Base-by-base conservation (phyloP, 2,329 filamentous ascomycete genomes). In the Colletotrichum brevisporum region DNA sequence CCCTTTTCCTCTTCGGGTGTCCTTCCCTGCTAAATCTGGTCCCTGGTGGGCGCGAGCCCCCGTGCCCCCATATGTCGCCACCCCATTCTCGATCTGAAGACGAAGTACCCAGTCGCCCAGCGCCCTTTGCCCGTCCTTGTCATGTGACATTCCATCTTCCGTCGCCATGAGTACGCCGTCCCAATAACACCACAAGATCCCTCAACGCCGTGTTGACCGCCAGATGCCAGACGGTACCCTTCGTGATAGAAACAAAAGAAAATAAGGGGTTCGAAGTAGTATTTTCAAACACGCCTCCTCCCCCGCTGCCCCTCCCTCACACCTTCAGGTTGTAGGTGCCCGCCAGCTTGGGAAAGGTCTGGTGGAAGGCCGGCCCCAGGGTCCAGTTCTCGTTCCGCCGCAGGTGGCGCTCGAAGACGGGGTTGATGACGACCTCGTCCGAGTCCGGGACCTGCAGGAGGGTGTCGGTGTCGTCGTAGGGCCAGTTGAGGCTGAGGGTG, bases 331-430 rank as follows among this genome's bases (percentile, higher is more conserved):
- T 80, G 71, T 79, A 86, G 21, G 81, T 83, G 59, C 82, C 83
- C 31, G 74, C 79, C 68, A 92, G 76, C 9, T 77, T 78, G 0
- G 94, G 93, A 74, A 92, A 94, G 0, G 86, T 83, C 70, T 86
- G 84, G 24, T 86, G 85, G 78, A 96, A 96, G 2, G 84, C 83
- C 5, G 88, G 86, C 0, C 94, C 94, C 2, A 97, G 76, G 67
- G 89, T 92, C 94, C 95, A 98, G 75, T 97, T 97, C 68, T 90
- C 88, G 47, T 94, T 76, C 51, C 92, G 86, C 3, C 91, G 82
- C 56, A 97, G 76, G 77, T 98, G 94, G 45, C 89, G 85, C 80
- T 97, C 93, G 77, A 97, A 97, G 0, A 94, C 92, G 0, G 94
- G 94, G 72, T 96, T 97, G 71, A 97, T 94, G 71, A 92, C 85